Base-by-base conservation (phyloP, 495 filamentous ascomycete species). In the Penicillium argentinense region DNA sequence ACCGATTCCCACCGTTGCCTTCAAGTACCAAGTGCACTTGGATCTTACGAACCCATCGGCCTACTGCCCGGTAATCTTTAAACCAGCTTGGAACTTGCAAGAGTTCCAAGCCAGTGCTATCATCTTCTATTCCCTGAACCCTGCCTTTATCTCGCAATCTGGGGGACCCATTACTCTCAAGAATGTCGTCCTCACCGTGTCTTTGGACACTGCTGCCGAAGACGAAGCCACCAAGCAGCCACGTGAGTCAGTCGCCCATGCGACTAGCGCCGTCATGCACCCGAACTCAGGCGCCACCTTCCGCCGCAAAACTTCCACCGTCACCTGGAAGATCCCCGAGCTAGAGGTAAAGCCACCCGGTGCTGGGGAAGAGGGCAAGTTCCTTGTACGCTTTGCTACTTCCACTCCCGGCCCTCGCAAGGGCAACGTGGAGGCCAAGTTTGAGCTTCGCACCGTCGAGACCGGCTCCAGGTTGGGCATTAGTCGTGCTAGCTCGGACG, bases 11-110 rank as follows among this genome's bases (percentile, higher is more conserved):
- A 77, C 86, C 0, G 84, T 93, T 3, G 93, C 88, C 23, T 98
- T 98, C 73, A 96, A 92, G 49, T 98, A 97, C 62, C 87, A 92
- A 64, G 72, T 96, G n/a, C 89, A 96, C 53, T 62, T 91, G 22
- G 85, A 93, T 22, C 76, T 76, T 33, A 50, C 68, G 13, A 80
- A 80, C 42, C 67, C 81, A 11, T 72, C 78, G 19, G 60, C 81
- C n/a, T 86, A 87, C 57, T 83, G 85, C 16, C 93, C 95, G 0
- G 69, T 98, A 21, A 74, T 86, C 34, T 73, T 97, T 53, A 85
- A 80, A 27, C 84, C 91, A 19, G 80, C 76, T 4, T 97, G 92
- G 90, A 89, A 91, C 44, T 72, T 87, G 5, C 88, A 95, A 60
- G 77, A 84, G 27, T 82, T 84, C 39, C 91, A 95, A 60, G 80